Evolutionary conservation across 331 rosid genomes (phyloP).

Genomic region (Rosa hybrid): DNA sequence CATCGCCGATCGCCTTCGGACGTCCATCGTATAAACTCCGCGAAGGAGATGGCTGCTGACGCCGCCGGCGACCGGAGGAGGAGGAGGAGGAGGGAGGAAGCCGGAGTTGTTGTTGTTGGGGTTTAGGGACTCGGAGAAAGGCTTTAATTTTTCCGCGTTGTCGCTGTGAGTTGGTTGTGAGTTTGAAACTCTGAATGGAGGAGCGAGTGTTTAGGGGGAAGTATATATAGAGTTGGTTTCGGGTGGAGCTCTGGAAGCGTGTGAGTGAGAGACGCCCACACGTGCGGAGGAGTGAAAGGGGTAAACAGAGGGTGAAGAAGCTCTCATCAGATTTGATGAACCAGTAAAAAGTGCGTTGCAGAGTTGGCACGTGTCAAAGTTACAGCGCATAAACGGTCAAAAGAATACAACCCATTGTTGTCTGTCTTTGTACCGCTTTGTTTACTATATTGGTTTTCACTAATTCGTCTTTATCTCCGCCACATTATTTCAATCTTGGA

Average conservation of each 20-base stretch:
- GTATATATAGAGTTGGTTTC: conserved; percentile 18
- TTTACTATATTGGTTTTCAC: too few species aligned
- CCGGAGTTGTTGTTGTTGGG: too few species aligned
- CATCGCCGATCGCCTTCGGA: conserved; percentile 38
- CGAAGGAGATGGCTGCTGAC: neutral
- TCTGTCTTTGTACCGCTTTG: too few species aligned
- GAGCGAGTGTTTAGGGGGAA: conserved; percentile 15
- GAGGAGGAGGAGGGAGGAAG: too few species aligned
- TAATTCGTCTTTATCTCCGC: neutral
- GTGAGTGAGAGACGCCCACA: neutral
- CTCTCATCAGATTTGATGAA: neutral
- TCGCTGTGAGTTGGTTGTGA: neutral
- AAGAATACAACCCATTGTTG: too few species aligned
- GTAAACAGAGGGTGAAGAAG: neutral
- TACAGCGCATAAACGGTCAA: too few species aligned
- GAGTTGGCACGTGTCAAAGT: neutral
- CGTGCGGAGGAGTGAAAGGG: neutral
- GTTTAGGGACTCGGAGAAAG: neutral
- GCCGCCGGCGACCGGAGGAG: conserved; percentile 4
- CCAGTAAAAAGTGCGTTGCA: neutral
- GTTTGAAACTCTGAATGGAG: conserved; percentile 18
- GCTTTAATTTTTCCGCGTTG: neutral
- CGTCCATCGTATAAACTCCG: conserved; percentile 31
- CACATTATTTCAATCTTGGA: neutral
- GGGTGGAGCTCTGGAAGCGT: neutral